Conservation (phyloP, 2,329 filamentous ascomycete species). For the Fusarium chlamydosporum region DNA sequence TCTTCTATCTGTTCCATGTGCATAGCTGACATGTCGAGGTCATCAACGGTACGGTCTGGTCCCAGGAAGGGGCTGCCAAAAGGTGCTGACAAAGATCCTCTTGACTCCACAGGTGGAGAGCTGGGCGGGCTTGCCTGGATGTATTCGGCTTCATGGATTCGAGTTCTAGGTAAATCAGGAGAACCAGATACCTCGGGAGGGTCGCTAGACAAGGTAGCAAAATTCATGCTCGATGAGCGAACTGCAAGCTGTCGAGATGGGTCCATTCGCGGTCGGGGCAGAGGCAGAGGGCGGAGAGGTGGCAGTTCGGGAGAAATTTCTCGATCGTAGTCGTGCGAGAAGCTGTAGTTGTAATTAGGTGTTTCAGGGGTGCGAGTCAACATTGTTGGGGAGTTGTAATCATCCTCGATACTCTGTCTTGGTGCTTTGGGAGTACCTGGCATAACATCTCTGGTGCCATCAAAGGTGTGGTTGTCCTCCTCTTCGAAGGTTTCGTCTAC, state of each 20-base stretch:
- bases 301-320: conserved; percentile 57
- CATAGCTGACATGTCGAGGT: conserved; percentile 57
- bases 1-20: conserved; percentile 61
- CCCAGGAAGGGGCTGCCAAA: conserved; percentile 63
- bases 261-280: conserved; percentile 52
- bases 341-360: conserved; percentile 40
- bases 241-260: conserved; percentile 58
- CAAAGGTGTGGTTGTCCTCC: conserved; percentile 25
- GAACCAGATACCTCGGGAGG: conserved; percentile 62
- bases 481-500: conserved; percentile 29
- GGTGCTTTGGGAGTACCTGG: conserved; percentile 26
- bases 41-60: conserved; percentile 59
- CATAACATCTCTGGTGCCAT: conserved; percentile 37
- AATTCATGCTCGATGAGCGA: conserved; percentile 55
- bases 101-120: conserved; percentile 59
- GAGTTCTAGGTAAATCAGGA: conserved; percentile 53
- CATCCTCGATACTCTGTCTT: conserved; percentile 39
- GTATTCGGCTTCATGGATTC: conserved; percentile 54
- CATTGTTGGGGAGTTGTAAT: conserved; percentile 21
- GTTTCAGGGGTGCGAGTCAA: conserved; percentile 39
- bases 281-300: conserved; percentile 51
- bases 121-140: conserved; percentile 63
- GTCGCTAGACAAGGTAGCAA: conserved; percentile 60
- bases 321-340: conserved; percentile 41
- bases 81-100: conserved; percentile 58